Evolutionary conservation across 768 basidiomycete genomes (phyloP), one percentile per base, ranked within the genome.

Genomic region (Dictyophora rubrovolvata): DNA sequence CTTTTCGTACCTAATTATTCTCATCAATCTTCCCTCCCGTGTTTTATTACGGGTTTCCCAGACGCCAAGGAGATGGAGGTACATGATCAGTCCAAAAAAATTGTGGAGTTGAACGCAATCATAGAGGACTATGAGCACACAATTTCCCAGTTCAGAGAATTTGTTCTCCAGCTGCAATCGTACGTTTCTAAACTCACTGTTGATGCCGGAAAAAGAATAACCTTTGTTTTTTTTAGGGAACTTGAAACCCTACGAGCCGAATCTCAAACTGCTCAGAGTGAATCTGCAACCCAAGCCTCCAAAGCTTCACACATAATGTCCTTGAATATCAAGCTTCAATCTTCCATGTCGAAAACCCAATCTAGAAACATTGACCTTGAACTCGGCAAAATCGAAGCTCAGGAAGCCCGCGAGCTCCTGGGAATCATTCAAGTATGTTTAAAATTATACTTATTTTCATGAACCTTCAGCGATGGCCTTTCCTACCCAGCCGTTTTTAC

Each of bases 251-350:
- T 98, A 5, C 88, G 93, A 34, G 75, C 85, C 14, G 86, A 93
- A 68, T 92, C 92, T 3, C 87, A 90, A 66, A 86, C 84, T 0
- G 89, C 88, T 1, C 88, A 91, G 64, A 78, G 80, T 23, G 89
- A 93, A 68, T 89, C 89, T 2, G 86, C 87, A 1, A 82, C 84
- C 0, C 88, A 91, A 16, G 86, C 83, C 14, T 89, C 86, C 1
- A 93, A 97, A 66, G 87, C 90, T 0, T 94, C 94, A 2, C 88
- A 89, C 1, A 86, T 97, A 77, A 85, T 98, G 79, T 92, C 93
- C 50, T 76, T 96, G 55, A 98, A 97, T 70, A 79, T 96, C 70
- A 96, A 91, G 69, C 79, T 99, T 5, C 95, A 98, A 69, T 89
- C 89, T 0, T 81, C 92, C 1, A 93, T 88, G 0, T 79, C 86